phyloP scores from a whole-genome alignment of 2,329 filamentous ascomycete genomes.

The Talaromyces sp. region DNA sequence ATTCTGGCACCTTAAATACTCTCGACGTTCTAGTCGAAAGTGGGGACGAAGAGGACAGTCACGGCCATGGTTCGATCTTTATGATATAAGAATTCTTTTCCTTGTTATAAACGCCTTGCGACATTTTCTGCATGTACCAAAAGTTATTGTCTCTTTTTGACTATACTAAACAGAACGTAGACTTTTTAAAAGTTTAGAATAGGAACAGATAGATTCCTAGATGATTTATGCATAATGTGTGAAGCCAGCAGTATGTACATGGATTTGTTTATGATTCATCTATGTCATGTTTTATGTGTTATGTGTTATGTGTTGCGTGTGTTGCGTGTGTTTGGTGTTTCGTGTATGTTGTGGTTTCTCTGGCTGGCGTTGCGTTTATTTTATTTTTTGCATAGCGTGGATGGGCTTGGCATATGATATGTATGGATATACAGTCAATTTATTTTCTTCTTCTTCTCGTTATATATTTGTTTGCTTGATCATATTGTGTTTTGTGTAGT shows the following conservation, averaged over 20 bases:
- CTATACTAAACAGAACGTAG: constrained; percentile 6
- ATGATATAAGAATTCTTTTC: background rate
- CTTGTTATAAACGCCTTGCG: constrained; percentile 4
- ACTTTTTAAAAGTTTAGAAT: background rate
- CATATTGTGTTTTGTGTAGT: background rate
- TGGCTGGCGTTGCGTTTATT: constrained; percentile 5
- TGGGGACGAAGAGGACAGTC: background rate
- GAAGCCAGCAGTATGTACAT: too few species aligned
- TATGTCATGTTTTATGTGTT: too few species aligned
- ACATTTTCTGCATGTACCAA: constrained; percentile 13
- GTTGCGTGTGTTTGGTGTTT: constrained; percentile 6
- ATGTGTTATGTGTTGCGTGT: too few species aligned
- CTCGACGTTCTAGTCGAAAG: background rate
- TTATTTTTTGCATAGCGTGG: constrained; percentile 13
- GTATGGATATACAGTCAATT: background rate
- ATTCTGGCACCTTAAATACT: constrained; percentile 61
- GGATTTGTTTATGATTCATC: too few species aligned
- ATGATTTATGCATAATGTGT: constrained; percentile 13
- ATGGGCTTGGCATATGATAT: background rate
- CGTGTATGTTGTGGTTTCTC: constrained; percentile 6
- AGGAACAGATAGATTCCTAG: constrained; percentile 14
- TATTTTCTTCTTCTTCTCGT: constrained; percentile 16
- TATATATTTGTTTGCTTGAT: constrained; percentile 5
- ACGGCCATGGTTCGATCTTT: background rate
- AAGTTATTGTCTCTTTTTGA: constrained; percentile 11